Evolutionary conservation across 768 basidiomycete genomes (phyloP).

Genomic region (Rhodotorula diobovata): DNA sequence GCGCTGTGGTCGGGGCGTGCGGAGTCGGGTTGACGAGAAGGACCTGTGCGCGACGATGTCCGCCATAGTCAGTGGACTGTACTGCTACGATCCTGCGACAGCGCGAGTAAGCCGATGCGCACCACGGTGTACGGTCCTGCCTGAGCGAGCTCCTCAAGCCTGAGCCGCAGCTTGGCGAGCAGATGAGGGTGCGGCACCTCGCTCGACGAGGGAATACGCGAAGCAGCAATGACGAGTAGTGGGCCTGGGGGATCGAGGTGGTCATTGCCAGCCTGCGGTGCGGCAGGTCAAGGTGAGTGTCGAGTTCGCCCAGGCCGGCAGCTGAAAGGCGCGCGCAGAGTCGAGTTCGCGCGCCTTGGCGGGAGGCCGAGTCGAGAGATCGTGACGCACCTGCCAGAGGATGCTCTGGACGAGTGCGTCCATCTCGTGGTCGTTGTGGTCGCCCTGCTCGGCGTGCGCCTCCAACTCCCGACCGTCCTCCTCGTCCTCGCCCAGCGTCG

Average conservation of each 20-base stretch:
- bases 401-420: not conserved
- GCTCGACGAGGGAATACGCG: not conserved
- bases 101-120: not conserved
- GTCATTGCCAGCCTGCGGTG: not conserved
- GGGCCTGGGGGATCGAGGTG: not conserved
- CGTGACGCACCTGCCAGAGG: slow-evolving; percentile 18
- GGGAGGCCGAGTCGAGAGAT: too few relatives aligned
- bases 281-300: not conserved
- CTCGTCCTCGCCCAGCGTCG: too few relatives aligned
- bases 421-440: not conserved
- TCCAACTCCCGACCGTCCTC: too few relatives aligned
- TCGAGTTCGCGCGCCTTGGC: too few relatives aligned
- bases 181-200: not conserved
- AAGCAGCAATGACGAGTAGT: slow-evolving; percentile 16
- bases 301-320: not conserved
- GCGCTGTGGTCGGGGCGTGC: not conserved
- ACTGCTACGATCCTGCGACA: too few relatives aligned
- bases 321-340: too few relatives aligned
- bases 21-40: slow-evolving; percentile 22
- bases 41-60: slow-evolving; percentile 8
- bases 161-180: not conserved
- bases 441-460: too few relatives aligned
- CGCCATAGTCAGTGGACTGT: not conserved
- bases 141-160: slow-evolving; percentile 9
- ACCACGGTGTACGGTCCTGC: slow-evolving; percentile 20